phyloP scores from a whole-genome alignment of 2,329 filamentous ascomycete species.

The Aureobasidium vineae region DNA sequence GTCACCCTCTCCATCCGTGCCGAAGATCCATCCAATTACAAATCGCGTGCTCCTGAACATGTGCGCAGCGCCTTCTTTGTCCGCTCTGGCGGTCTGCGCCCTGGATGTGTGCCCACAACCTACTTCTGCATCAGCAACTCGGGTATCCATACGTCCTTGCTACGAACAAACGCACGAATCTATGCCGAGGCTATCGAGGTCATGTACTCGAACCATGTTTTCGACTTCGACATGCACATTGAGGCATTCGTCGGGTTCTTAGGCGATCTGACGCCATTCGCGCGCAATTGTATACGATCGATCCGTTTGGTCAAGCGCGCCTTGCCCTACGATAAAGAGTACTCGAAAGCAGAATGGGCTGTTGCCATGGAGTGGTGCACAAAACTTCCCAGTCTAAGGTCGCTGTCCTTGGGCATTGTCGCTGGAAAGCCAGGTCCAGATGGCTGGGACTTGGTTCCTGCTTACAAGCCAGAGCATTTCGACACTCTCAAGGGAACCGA shows the following conservation, averaged over 20 bases:
- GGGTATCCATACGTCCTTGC: conserved; percentile 32
- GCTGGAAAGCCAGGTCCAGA: conserved; percentile 50
- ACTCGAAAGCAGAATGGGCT: conserved; percentile 57
- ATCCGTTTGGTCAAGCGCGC: conserved; percentile 58
- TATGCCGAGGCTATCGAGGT: conserved; percentile 57
- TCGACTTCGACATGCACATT: conserved; percentile 60
- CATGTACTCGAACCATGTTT: conserved; percentile 57
- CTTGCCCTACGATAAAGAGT: conserved; percentile 54
- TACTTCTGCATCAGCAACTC: conserved; percentile 51
- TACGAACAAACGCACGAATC: conserved; percentile 44
- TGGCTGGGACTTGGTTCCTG: conserved; percentile 53
- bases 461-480: conserved; percentile 40
- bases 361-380: conserved; percentile 53
- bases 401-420: conserved; percentile 54
- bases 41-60: conserved; percentile 33
- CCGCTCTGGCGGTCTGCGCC: conserved; percentile 45
- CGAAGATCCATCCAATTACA: conserved; percentile 42
- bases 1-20: conserved; percentile 46
- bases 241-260: conserved; percentile 62
- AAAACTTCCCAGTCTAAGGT: conserved; percentile 42
- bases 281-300: conserved; percentile 50
- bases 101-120: conserved; percentile 52
- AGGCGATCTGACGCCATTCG: conserved; percentile 53
- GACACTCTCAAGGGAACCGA: conserved; percentile 41
- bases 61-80: conserved; percentile 43